Conservation (phyloP, 129 eudicot genomes). For the Centaurea solstitialis region DNA sequence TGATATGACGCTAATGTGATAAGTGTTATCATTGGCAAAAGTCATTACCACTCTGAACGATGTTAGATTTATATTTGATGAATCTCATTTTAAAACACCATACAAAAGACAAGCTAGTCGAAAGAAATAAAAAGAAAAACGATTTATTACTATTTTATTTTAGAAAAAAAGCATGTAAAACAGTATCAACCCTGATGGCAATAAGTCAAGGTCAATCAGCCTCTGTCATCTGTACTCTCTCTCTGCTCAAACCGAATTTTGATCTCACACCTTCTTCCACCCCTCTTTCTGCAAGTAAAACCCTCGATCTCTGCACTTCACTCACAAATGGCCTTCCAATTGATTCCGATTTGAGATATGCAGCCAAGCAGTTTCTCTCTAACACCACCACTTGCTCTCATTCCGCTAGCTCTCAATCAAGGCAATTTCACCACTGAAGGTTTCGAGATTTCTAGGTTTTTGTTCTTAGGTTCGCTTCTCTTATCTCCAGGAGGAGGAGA, state of each 20-base stretch:
- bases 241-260: slow-evolving; percentile 23
- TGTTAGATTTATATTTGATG: too few relatives aligned
- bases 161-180: background rate
- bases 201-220: slow-evolving; percentile 37
- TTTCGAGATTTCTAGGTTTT: slow-evolving; percentile 63
- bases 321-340: slow-evolving; percentile 21
- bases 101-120: too few relatives aligned
- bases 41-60: too few relatives aligned
- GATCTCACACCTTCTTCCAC: slow-evolving; percentile 36
- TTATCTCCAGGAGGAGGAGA: slow-evolving; percentile 49
- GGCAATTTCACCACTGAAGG: slow-evolving; percentile 54
- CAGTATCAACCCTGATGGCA: slow-evolving; percentile 19
- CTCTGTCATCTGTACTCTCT: background rate
- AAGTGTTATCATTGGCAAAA: too few relatives aligned
- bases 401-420: slow-evolving; percentile 61
- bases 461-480: slow-evolving; percentile 68
- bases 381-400: slow-evolving; percentile 60
- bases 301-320: slow-evolving; percentile 23
- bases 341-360: slow-evolving; percentile 59
- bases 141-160: background rate
- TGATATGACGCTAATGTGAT: too few relatives aligned
- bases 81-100: too few relatives aligned
- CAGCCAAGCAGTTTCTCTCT: slow-evolving; percentile 48
- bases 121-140: background rate
- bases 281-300: background rate